These are phyloP conservation scores for Russula vinacea DNA, from an alignment of 768 basidiomycete genomes.

Conservation along the genomic window DNA sequence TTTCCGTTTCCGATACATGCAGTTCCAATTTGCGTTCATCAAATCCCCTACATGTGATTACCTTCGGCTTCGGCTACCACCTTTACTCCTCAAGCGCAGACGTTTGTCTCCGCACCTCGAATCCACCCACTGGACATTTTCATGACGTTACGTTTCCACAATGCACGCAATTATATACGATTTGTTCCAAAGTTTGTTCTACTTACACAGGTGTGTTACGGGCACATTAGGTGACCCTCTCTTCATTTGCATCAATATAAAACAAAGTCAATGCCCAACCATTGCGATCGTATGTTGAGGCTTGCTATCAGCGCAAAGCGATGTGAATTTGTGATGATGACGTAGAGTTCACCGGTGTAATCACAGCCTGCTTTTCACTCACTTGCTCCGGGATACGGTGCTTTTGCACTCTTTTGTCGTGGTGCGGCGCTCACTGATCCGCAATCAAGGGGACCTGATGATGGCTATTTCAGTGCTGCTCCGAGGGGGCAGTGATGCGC, in stretches of 20 bases:
- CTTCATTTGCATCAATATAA: not conserved
- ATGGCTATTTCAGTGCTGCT: not conserved
- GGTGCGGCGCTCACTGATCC: not conserved
- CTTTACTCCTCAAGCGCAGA: constrained; percentile 4
- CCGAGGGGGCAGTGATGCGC: constrained; percentile 6
- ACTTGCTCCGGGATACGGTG: not conserved
- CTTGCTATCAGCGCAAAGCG: not conserved
- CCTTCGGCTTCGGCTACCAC: not conserved
- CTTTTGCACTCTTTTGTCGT: not conserved
- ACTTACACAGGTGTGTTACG: constrained; percentile 18
- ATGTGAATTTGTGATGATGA: constrained; percentile 7
- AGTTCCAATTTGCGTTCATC: constrained; percentile 1
- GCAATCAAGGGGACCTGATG: not conserved
- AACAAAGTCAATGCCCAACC: constrained; percentile 1
- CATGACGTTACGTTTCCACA: constrained; percentile 18
- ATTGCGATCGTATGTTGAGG: not conserved
- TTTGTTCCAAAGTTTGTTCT: constrained; percentile 1
- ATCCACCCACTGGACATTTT: constrained; percentile 1
- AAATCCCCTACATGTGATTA: constrained; percentile 10
- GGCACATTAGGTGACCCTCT: not conserved
- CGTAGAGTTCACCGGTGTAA: not conserved
- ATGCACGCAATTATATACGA: not conserved
- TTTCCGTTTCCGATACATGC: constrained; percentile 7
- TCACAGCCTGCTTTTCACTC: not conserved
- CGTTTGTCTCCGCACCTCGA: constrained; percentile 4